Evolutionary conservation across 2,329 filamentous ascomycete species (phyloP), one percentile per base, ranked within the genome.

Genomic region (Purpureocillium lavendulum): DNA sequence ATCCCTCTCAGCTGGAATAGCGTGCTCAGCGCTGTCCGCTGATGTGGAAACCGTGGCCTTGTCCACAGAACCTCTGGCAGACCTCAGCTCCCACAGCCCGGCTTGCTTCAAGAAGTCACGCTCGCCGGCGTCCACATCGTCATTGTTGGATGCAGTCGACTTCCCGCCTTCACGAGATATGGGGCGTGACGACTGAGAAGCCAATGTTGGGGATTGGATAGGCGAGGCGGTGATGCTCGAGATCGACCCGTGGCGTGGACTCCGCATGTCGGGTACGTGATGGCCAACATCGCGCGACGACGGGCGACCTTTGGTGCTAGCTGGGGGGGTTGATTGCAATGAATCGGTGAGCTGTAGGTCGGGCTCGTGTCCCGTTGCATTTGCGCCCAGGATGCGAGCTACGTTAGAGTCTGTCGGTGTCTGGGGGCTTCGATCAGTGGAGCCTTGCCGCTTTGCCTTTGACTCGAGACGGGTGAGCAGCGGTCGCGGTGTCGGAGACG

Each of bases 91-190:
- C 17, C 85, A 59, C 16, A 87, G 65, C 1, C 83, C 83, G 7
- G 79, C 71, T 56, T 87, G 77, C 47, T 80, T 74, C 21, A 87
- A 63, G 5, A 87, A 64, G 31, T 79, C 77, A 43, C 78, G 75
- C 54, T 88, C 84, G 8, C 72, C 73, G 4, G 80, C 80, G 52
- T 86, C 82, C 18, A 75, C 67, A 29, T 75, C 73, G 18, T 69
- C 56, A 16, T 41, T 46, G 8, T 24, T 28, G 28, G 51, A 36
- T 17, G 52, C 38, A 5, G 44, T 43, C n/a, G 36, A 36, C 11
- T 38, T 33, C 6, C 45, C 45, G 11, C 47, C 51, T 16, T 53
- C 57, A 14, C 45, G 47, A 17, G 47, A 43, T 1, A 45, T 42
- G 15, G 43, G 29, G 10, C 42, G 46, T 15, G 41, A 48, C 7